These are phyloP conservation scores for Evernia prunastri DNA, from an alignment of 495 filamentous ascomycete genomes.

Conservation along the genomic window DNA sequence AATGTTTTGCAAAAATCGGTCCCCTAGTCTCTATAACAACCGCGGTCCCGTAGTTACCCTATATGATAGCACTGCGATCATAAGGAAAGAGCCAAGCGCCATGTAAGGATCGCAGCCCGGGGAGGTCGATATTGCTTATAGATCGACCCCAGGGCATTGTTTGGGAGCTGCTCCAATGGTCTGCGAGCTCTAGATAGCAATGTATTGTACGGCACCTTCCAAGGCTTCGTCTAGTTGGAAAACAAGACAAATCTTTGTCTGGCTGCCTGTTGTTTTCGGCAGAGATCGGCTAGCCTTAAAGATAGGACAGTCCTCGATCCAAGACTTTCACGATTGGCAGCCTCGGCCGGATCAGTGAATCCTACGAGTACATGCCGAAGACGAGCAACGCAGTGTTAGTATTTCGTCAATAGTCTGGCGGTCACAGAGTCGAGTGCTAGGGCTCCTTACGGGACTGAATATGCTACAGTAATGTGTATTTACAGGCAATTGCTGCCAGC, in stretches of 20 bases:
- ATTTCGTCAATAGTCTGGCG: too few species aligned
- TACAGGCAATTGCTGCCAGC: background rate
- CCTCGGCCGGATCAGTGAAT: too few species aligned
- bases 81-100: background rate
- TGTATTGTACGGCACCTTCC: background rate
- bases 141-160: background rate
- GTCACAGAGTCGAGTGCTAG: background rate
- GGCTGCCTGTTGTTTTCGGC: background rate
- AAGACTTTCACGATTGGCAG: background rate
- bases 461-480: background rate
- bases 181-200: background rate
- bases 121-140: background rate
- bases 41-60: background rate
- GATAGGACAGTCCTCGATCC: background rate
- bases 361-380: too few species aligned
- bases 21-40: background rate
- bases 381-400: too few species aligned
- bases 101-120: background rate
- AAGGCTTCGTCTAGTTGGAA: background rate
- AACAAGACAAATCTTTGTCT: background rate
- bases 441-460: background rate
- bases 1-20: background rate
- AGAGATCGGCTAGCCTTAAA: background rate
- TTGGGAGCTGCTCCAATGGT: background rate
- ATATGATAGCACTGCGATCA: too few species aligned